These are phyloP conservation scores for Cynara cardunculus DNA, from an alignment of 129 eudicot genomes.

Conservation along the genomic window DNA sequence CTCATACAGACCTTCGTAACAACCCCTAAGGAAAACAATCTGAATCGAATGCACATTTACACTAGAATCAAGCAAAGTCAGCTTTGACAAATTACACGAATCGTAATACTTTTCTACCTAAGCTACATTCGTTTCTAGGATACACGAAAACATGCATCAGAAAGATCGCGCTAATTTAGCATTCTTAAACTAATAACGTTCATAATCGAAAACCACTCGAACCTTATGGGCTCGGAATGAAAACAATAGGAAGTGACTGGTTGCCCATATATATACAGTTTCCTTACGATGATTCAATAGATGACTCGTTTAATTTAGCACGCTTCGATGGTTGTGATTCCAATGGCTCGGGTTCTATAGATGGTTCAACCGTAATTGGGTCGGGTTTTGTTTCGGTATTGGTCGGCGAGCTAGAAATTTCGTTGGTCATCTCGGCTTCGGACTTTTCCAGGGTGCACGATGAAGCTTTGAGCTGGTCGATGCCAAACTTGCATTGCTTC, in stretches of 20 bases:
- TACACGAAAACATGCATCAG: constrained; percentile 13
- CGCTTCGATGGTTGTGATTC: constrained; percentile 65
- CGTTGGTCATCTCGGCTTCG: constrained; percentile 19
- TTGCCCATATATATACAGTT: constrained; percentile 18
- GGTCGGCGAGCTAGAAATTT: constrained; percentile 37
- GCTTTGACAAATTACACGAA: neutral
- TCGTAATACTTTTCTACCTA: neutral
- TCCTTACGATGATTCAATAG: constrained; percentile 20
- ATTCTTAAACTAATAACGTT: constrained; percentile 9
- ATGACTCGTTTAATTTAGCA: constrained; percentile 41
- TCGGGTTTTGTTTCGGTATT: constrained; percentile 26
- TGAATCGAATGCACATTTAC: constrained; percentile 18
- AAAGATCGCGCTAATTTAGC: neutral
- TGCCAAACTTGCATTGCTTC: constrained; percentile 74
- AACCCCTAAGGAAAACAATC: neutral
- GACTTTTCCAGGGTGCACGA: constrained; percentile 44
- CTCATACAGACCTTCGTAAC: no score
- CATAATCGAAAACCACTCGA: neutral
- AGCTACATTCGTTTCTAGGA: constrained; percentile 2
- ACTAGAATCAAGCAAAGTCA: constrained; percentile 6
- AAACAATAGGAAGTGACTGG: neutral
- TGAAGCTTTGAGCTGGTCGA: constrained; percentile 37
- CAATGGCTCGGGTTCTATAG: constrained; percentile 30
- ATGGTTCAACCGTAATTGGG: constrained; percentile 21
- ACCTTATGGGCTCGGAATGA: neutral